Evolutionary conservation across 768 basidiomycete genomes (phyloP), one percentile per base, ranked within the genome.

Genomic region (Xerocomellus amylosporus): DNA sequence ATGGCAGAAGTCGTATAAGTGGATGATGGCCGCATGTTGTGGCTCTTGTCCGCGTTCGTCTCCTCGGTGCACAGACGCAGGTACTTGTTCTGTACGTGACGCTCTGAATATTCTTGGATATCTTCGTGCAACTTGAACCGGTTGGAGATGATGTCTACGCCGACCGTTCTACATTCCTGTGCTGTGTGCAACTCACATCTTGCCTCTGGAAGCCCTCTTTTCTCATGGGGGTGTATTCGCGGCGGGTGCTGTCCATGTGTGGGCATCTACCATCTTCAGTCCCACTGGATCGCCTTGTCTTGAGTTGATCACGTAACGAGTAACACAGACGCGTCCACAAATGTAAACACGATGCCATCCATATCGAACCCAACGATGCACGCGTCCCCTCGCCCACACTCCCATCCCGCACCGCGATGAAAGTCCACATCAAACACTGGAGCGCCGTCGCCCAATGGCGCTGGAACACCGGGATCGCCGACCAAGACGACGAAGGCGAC

Each of bases 371-470:
- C 19, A 20, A 12, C 7, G 12, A 40, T 51, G 43, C n/a, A 12
- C 44, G 13, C 44, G 49, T 48, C n/a, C 44, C 24, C 20, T 17
- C 17, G n/a, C 17, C 22, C 12, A 40, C n/a, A 42, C 15, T 3
- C 2, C 2, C 40, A 24, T 6, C 33, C n/a, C 22, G 33, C n/a
- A 9, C 9, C 17, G 24, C 37, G 26, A 64, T 94, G 92, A 93
- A 87, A 68, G 84, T 94, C 19, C 83, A 73, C 37, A 77, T 96
- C 58, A 93, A 93, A 67, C 81, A 83, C 61, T 93, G 90, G 88
- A 85, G 90, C 70, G 88, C 89, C 4, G 87, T 96, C 38, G 93
- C 92, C 0, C 84, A 88, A 64, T 95, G 92, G 93, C 80, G 85
- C 31, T 94, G 92, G 92, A 85, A 93, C 62, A 78, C 75, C 9